Conservation (phyloP, 1,139 yeast species). For the Zygoascus meyerae region DNA sequence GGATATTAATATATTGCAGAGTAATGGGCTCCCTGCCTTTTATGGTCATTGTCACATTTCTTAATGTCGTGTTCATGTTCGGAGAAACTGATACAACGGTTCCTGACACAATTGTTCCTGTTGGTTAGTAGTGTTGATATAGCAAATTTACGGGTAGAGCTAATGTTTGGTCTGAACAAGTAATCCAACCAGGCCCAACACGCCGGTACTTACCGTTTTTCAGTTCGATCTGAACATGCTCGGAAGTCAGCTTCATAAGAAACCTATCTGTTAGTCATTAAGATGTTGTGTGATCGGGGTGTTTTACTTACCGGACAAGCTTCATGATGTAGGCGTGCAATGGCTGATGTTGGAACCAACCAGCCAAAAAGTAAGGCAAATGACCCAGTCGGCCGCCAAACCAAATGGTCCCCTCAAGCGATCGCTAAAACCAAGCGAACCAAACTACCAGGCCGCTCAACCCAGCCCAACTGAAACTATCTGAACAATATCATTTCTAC, state of each 20-base stretch:
- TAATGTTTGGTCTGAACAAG: too few relatives aligned
- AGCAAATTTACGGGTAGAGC: not conserved
- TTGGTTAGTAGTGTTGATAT: not conserved
- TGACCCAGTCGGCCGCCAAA: too few relatives aligned
- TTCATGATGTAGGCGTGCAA: slow-evolving; percentile 40
- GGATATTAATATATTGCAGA: slow-evolving; percentile 72
- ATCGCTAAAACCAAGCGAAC: too few relatives aligned
- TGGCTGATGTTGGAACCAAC: too few relatives aligned
- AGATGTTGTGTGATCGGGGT: not conserved
- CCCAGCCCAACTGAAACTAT: too few relatives aligned
- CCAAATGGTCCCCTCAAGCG: too few relatives aligned
- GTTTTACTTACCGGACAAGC: slow-evolving; percentile 28
- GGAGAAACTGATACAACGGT: slow-evolving; percentile 80
- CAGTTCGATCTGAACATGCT: slow-evolving; percentile 85
- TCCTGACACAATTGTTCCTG: slow-evolving; percentile 55
- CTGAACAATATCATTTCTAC: too few relatives aligned
- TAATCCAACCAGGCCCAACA: not conserved
- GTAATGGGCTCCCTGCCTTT: slow-evolving; percentile 66
- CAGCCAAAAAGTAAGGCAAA: too few relatives aligned
- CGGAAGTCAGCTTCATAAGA: slow-evolving; percentile 80
- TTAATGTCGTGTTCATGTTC: slow-evolving; percentile 83
- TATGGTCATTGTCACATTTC: slow-evolving; percentile 72
- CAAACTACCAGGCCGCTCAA: too few relatives aligned
- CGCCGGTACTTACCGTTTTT: slow-evolving; percentile 58
- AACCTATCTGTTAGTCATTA: slow-evolving; percentile 40